Conservation (phyloP, 2,329 filamentous ascomycete species). For the Venturia asperata region DNA sequence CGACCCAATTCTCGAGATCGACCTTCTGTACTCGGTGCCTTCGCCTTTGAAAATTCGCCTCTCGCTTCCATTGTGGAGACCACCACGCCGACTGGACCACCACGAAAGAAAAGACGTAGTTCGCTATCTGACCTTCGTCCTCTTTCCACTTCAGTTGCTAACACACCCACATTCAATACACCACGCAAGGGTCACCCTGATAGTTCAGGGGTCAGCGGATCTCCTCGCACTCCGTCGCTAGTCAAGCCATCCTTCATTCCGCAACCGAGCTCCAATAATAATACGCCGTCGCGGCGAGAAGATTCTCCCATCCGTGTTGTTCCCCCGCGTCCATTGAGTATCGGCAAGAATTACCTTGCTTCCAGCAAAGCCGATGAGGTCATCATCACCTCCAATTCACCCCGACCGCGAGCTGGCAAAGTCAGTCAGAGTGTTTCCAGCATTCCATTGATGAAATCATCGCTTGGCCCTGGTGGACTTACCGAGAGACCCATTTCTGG, state of each 20-base stretch:
- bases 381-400: slow-evolving; percentile 27
- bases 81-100: slow-evolving; percentile 34
- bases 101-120: slow-evolving; percentile 77
- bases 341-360: not conserved
- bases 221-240: slow-evolving; percentile 33
- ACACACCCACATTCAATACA: slow-evolving; percentile 16
- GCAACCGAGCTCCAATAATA: slow-evolving; percentile 29
- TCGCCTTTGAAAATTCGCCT: slow-evolving; percentile 33
- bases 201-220: slow-evolving; percentile 18
- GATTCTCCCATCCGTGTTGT: slow-evolving; percentile 13
- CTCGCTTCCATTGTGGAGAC: slow-evolving; percentile 48
- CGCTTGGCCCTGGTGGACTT: slow-evolving; percentile 40
- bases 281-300: slow-evolving; percentile 19
- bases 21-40: slow-evolving; percentile 42
- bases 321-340: slow-evolving; percentile 10
- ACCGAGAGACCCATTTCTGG: slow-evolving; percentile 43
- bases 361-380: slow-evolving; percentile 28
- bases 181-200: slow-evolving; percentile 14
- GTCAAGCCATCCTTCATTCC: slow-evolving; percentile 32
- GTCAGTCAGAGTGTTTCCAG: slow-evolving; percentile 36
- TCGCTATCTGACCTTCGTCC: slow-evolving; percentile 79
- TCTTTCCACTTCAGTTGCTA: slow-evolving; percentile 50
- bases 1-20: slow-evolving; percentile 52
- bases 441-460: slow-evolving; percentile 42
- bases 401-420: slow-evolving; percentile 36